Base-by-base conservation (phyloP, 2,329 filamentous ascomycete species). In the Thelonectria discophora region DNA sequence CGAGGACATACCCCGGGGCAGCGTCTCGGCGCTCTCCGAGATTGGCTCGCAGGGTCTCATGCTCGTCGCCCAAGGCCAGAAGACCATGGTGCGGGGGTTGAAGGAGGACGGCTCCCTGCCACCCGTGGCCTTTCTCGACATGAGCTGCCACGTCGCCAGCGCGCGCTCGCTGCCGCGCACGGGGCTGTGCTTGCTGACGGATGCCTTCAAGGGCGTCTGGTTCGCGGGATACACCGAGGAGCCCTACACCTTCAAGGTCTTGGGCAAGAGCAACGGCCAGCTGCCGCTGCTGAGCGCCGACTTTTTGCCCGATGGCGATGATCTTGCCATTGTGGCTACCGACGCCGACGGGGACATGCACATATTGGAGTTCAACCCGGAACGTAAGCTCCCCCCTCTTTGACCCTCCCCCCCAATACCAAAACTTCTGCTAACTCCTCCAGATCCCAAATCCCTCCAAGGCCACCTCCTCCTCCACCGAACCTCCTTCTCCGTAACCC, bases 191-290 rank as follows among this genome's bases (percentile, higher is more conserved):
- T 83, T 97, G 11, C 88, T 97, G 79, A 91, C 92, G 0, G 95
- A 99, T 78, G 92, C 91, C 0, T 88, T 95, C 74, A 97, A 97
- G 79, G 95, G 95, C 0, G 83, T 98, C 2, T 98, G 95, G 93
- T 96, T 99, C 69, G 91, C 92, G 0, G 95, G 95, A 0, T 99
- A 97, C 74, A 95, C 92, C 9, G 94, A 99, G 78, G 95, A 98
- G 73, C 95, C 95, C 1, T 99, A 98, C 75, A 94, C 91, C 68
- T 93, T 99, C 88, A 90, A 93, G 64, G 84, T 97, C 3, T 93
- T 98, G 67, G 93, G 94, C 43, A 97, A 97, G 78, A 92, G 90
- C 69, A 85, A 89, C 40, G 90, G 91, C 18, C 87, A 86, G 45
- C 82, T 97, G 69, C 91, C 95, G 71, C 87, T 96, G 18, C 77